phyloP scores from a whole-genome alignment of 129 eudicot genomes.

The Lactuca saligna region DNA sequence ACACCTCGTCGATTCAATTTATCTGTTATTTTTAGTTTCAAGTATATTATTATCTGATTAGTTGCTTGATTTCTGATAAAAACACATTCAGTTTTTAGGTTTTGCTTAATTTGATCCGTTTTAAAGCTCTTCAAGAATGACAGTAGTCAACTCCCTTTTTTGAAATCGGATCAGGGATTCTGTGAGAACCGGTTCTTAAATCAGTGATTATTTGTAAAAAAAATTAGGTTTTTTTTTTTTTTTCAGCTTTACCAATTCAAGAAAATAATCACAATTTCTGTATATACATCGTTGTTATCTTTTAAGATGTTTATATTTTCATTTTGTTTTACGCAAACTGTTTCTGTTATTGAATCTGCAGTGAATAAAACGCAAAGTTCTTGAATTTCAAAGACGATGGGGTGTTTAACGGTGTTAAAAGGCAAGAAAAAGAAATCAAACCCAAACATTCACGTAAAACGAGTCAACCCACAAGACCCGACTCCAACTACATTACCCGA shows the following conservation, averaged over 20 bases:
- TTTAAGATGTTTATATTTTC: too few relatives aligned
- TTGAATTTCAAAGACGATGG: slow-evolving; percentile 48
- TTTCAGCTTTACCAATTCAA: slow-evolving; percentile 21
- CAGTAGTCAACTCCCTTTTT: not conserved
- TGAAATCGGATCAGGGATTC: not conserved
- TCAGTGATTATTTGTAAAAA: not conserved
- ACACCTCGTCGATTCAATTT: slow-evolving; percentile 3
- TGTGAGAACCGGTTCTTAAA: not conserved
- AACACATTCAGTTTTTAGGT: not conserved
- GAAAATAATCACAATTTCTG: slow-evolving; percentile 12
- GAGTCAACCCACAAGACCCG: slow-evolving; percentile 64
- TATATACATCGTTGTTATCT: not conserved
- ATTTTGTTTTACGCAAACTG: slow-evolving; percentile 8
- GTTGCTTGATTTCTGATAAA: slow-evolving; percentile 7
- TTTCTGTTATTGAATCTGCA: slow-evolving; percentile 7
- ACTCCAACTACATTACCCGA: slow-evolving; percentile 77
- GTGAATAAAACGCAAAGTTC: slow-evolving; percentile 15
- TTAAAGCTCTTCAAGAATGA: slow-evolving; percentile 3
- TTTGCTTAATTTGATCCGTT: slow-evolving; percentile 9
- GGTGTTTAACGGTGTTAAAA: slow-evolving; percentile 77
- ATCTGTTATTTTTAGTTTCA: slow-evolving; percentile 6
- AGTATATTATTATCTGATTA: slow-evolving; percentile 12
- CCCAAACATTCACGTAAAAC: slow-evolving; percentile 47
- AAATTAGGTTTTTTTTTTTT: slow-evolving; percentile 8
- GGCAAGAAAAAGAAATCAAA: slow-evolving; percentile 73